A percentile compares a stretch with the other conserved stretches of the same genome.
Evolutionary conservation across 495 filamentous ascomycete species (phyloP).

Genomic region (Delitschia confertaspora): DNA sequence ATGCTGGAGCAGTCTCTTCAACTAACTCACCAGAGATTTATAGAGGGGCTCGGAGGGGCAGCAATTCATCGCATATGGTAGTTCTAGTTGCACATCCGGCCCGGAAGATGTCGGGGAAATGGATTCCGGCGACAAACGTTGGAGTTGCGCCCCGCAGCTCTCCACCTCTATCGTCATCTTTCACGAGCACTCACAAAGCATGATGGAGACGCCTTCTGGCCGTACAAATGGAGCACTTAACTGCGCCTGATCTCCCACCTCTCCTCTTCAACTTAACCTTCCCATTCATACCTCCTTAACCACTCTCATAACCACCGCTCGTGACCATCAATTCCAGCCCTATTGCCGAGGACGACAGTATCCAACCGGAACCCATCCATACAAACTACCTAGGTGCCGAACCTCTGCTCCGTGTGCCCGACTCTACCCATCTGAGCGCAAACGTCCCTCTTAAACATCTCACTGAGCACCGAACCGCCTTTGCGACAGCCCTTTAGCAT

Average conservation of each 20-base stretch:
- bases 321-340: constrained; percentile 20
- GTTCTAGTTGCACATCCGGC: no score
- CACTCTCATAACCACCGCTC: constrained; percentile 7
- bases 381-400: constrained; percentile 29
- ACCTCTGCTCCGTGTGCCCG: constrained; percentile 27
- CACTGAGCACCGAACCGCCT: neutral
- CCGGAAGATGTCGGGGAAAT: constrained; percentile 26
- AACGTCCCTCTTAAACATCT: neutral
- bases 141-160: constrained; percentile 20
- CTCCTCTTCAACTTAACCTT: constrained; percentile 2
- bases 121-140: constrained; percentile 4
- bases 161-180: constrained; percentile 25
- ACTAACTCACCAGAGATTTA: no score
- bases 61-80: no score
- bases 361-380: constrained; percentile 17
- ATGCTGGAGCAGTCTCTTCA: no score
- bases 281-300: constrained; percentile 4
- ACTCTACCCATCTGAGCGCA: constrained; percentile 27
- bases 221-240: constrained; percentile 7
- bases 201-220: constrained; percentile 1
- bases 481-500: neutral
- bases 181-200: constrained; percentile 26
- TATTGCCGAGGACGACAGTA: constrained; percentile 25
- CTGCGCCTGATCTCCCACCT: neutral
- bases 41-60: no score